Base-by-base conservation (phyloP, 2,329 filamentous ascomycete genomes). In the Coleophoma eucalyptorum region DNA sequence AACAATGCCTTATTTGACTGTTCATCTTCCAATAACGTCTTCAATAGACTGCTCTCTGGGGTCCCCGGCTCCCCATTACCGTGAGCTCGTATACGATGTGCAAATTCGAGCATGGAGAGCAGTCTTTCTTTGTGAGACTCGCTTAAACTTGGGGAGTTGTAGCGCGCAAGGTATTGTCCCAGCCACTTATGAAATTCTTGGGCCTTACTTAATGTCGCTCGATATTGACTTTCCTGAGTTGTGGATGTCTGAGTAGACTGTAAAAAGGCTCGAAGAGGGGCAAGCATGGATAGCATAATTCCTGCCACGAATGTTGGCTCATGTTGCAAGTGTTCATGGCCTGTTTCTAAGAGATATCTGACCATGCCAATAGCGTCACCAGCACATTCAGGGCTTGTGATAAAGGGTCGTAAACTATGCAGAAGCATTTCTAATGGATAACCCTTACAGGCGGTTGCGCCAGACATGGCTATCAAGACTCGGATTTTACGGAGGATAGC, bases 371-470 rank as follows among this genome's bases (percentile, higher is more conserved):
- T 77, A 1, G 89, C 86, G 71, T 99, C 94, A 63, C 96, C 90
- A 10, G 92, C 89, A 67, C 93, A 97, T 63, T 95, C 87, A 0
- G 86, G 79, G 58, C 97, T 87, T 1, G 86, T 86, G 5, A 97
- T 74, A 58, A 91, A 95, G 0, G 84, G 83, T 10, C 87, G 79
- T 18, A 96, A 75, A 1, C 88, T 86, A 61, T 91, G 89, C 2
- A 99, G 76, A 0, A 96, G 76, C 89, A 97, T 94, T 67, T 99
- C 90, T 13, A 97, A 68, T 11, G 90, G 89, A 63, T 97, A 97
- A 0, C 87, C 88, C 38, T 82, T 73, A 20, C 87, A 75, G n/a
- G 88, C 89, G 46, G 84, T 77, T 1, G 81, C 67, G 0, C 90
- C 91, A 21, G 90, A 87, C 43, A 97, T 72, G 52, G 84, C 87